Percentiles rank a stretch among this genome's conserved stretches.
phyloP scores from a whole-genome alignment of 495 filamentous ascomycete genomes.

The Penicillium simplicissimum region DNA sequence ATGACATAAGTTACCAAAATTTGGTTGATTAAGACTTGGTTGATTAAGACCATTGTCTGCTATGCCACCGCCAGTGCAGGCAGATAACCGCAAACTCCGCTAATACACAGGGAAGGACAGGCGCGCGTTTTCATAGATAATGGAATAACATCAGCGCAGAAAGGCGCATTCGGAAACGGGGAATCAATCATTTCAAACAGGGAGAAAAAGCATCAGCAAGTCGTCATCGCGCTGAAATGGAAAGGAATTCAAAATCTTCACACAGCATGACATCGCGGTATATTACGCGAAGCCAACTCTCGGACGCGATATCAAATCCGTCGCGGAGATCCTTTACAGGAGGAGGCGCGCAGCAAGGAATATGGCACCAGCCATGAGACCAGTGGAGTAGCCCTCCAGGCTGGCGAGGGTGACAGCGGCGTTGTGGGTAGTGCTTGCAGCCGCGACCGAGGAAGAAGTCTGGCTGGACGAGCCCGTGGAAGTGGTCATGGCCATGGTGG shows the following conservation, averaged over 20 bases:
- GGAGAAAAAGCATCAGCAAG: constrained; percentile 7
- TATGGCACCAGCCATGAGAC: constrained; percentile 49
- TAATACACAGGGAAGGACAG: constrained; percentile 25
- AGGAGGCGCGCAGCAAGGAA: constrained; percentile 51
- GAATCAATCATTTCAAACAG: constrained; percentile 23
- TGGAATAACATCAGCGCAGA: constrained; percentile 19
- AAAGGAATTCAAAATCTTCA: constrained; percentile 15
- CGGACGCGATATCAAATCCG: background rate
- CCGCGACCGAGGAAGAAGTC: constrained; percentile 33
- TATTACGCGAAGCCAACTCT: constrained; percentile 5
- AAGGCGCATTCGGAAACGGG: constrained; percentile 20
- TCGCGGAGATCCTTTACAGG: constrained; percentile 37
- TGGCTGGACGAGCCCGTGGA: constrained; percentile 26
- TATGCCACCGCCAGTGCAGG: background rate
- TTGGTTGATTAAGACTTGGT: constrained; percentile 5
- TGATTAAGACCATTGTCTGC: constrained; percentile 17
- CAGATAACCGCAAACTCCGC: constrained; percentile 14
- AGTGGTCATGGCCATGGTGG: constrained; percentile 31
- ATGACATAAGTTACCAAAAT: background rate
- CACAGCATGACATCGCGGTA: constrained; percentile 7
- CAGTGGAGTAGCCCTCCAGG: constrained; percentile 49
- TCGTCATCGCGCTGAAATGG: constrained; percentile 22
- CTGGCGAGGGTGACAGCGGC: constrained; percentile 34
- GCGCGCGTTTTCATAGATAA: constrained; percentile 23
- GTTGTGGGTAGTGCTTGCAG: constrained; percentile 31